phyloP scores from a whole-genome alignment of 148 eudicot species.

The Salicornia ramosissima region DNA sequence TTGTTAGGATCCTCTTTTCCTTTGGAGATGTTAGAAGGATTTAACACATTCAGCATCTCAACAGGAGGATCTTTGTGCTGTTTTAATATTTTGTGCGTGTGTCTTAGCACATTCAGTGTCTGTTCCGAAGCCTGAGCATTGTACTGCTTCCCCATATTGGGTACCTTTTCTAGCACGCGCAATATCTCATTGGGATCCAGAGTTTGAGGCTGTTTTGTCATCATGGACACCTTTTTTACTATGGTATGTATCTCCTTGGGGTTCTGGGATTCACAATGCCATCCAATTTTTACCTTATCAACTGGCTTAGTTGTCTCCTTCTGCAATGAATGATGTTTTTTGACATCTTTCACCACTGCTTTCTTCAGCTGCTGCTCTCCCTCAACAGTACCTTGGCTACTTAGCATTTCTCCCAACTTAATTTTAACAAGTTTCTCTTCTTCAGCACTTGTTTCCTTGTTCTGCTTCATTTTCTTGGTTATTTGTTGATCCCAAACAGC shows the following conservation, averaged over 20 bases:
- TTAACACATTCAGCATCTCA: constrained; percentile 4
- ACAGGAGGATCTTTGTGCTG: constrained; percentile 7
- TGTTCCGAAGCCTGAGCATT: not conserved
- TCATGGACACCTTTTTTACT: not conserved
- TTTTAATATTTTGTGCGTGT: not conserved
- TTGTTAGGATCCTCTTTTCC: constrained; percentile 12
- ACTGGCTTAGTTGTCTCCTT: constrained; percentile 13
- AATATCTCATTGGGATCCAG: constrained; percentile 2
- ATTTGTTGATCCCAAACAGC: constrained; percentile 12
- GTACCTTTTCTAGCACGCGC: constrained; percentile 1
- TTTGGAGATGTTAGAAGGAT: constrained; percentile 12
- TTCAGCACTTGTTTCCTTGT: constrained; percentile 12
- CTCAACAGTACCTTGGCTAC: constrained; percentile 15
- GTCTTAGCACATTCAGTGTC: not conserved
- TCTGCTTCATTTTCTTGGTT: constrained; percentile 25
- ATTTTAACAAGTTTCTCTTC: constrained; percentile 17
- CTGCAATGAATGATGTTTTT: constrained; percentile 18
- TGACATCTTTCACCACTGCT: constrained; percentile 25
- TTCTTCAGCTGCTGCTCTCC: constrained; percentile 25
- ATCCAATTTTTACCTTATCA: constrained; percentile 13
- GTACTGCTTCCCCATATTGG: not conserved
- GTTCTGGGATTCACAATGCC: constrained; percentile 3
- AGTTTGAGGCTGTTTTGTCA: not conserved
- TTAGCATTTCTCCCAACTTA: constrained; percentile 14
- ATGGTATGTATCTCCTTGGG: not conserved